Conservation (phyloP, 805 yeast species). For the Saccharomycopsis sp. region DNA sequence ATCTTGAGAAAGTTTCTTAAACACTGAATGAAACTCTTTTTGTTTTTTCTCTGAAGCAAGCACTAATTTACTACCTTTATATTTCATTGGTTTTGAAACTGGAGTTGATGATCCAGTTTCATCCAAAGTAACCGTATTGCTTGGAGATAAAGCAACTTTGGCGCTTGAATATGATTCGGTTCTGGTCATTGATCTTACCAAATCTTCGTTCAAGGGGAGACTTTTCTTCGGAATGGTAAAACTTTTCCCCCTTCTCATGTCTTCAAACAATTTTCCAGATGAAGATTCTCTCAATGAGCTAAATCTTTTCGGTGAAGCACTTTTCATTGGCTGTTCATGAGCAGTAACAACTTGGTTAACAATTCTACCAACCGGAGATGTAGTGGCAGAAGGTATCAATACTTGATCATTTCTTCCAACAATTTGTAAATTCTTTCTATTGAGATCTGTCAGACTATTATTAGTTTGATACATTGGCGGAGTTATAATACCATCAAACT, state of each 20-base stretch:
- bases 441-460: too few relatives aligned
- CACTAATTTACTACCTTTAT: conserved; percentile 18
- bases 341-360: not conserved
- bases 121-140: not conserved
- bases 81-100: not conserved
- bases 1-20: conserved; percentile 37
- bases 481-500: not conserved
- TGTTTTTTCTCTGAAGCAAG: conserved; percentile 42
- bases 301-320: not conserved
- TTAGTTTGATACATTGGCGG: too few relatives aligned
- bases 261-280: not conserved
- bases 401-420: too few relatives aligned
- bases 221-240: not conserved
- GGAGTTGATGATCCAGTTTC: not conserved
- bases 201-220: too few relatives aligned
- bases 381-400: not conserved
- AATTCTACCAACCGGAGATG: not conserved
- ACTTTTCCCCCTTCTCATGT: conserved; percentile 4
- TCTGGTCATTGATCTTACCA: too few relatives aligned
- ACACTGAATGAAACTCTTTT: conserved; percentile 48
- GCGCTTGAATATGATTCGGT: not conserved
- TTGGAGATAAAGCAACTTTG: not conserved
- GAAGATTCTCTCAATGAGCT: not conserved
- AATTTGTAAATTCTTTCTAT: not conserved
- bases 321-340: not conserved